Evolutionary conservation across 768 basidiomycete species (phyloP).

Genomic region (Hericium coralloides): DNA sequence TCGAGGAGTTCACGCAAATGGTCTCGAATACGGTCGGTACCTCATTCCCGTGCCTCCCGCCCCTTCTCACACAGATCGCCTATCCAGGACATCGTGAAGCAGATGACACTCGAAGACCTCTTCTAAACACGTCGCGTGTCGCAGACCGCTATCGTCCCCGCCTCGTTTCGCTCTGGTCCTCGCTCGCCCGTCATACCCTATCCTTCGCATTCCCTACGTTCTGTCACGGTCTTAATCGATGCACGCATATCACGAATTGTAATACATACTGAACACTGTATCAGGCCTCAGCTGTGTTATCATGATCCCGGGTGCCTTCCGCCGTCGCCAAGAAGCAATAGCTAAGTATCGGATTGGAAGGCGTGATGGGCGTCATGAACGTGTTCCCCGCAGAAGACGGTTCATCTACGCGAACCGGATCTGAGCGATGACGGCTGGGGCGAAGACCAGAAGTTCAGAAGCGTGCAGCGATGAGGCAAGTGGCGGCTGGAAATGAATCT

Average conservation of each 20-base stretch:
- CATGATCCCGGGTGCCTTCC: too few relatives aligned
- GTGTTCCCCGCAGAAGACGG: too few relatives aligned
- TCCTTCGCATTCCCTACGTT: neutral
- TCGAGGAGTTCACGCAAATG: constrained; percentile 95
- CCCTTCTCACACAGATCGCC: neutral
- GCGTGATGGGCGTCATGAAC: too few relatives aligned
- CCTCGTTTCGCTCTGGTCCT: neutral
- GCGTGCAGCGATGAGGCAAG: too few relatives aligned
- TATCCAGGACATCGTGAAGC: constrained; percentile 89
- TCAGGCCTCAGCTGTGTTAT: neutral
- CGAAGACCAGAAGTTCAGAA: too few relatives aligned
- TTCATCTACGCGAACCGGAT: too few relatives aligned
- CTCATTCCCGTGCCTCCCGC: neutral
- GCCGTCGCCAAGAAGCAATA: too few relatives aligned
- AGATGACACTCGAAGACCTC: constrained; percentile 94
- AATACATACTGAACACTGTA: constrained; percentile 1
- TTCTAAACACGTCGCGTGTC: constrained; percentile 37
- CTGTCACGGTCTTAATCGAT: neutral
- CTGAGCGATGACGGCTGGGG: too few relatives aligned
- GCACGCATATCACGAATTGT: constrained; percentile 9
- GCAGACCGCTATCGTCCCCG: neutral
- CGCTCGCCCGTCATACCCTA: constrained; percentile 4
- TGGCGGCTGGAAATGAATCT: too few relatives aligned
- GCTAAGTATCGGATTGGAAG: too few relatives aligned
- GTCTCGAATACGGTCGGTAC: constrained; percentile 85